These are phyloP conservation scores for Emmonsiellopsis sp. DNA, from an alignment of 2,329 filamentous ascomycete species.

Conservation along the genomic window DNA sequence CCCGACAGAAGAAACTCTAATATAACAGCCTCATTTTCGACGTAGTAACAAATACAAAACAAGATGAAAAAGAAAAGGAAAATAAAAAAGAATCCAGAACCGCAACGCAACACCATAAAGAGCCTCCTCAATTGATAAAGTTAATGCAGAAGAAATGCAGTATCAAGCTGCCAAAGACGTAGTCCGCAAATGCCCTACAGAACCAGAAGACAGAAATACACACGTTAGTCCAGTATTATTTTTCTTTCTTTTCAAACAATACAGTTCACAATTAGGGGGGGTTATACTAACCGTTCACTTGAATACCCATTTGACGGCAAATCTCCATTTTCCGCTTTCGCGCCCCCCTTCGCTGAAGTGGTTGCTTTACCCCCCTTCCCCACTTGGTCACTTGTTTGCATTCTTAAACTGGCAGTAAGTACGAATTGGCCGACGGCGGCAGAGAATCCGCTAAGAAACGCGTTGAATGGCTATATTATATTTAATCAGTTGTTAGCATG, in stretches of 20 bases:
- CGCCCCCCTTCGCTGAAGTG: constrained; percentile 4
- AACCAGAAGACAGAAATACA: constrained; percentile 6
- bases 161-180: constrained; percentile 85
- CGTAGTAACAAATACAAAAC: not conserved
- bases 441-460: constrained; percentile 90
- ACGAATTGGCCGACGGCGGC: constrained; percentile 97
- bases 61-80: not conserved
- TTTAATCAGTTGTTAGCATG: not conserved
- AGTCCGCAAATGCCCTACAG: constrained; percentile 85
- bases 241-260: no score
- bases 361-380: constrained; percentile 48
- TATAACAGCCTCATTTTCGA: no score
- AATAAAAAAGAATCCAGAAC: not conserved
- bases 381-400: constrained; percentile 64
- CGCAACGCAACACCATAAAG: constrained; percentile 4
- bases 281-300: constrained; percentile 31
- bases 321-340: constrained; percentile 8
- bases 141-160: constrained; percentile 99
- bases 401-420: constrained; percentile 78
- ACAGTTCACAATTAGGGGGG: not conserved
- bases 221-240: not conserved
- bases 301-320: constrained; percentile 16
- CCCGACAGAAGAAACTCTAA: no score
- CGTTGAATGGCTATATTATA: constrained; percentile 80
- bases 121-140: constrained; percentile 77